phyloP scores from a whole-genome alignment of 495 filamentous ascomycete genomes.

The Tuber calosporum region DNA sequence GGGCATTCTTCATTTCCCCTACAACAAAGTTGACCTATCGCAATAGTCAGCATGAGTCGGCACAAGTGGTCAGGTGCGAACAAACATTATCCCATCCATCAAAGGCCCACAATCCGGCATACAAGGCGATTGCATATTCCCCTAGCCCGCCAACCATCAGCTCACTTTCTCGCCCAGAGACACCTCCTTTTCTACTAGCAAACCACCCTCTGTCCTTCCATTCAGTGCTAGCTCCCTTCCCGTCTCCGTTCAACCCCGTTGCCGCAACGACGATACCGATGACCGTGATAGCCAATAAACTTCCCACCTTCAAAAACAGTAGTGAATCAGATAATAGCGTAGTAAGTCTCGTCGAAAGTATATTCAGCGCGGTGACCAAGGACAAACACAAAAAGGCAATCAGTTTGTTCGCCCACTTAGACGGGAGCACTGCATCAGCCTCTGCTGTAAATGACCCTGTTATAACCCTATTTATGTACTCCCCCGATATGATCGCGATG shows the following conservation, averaged over 20 bases:
- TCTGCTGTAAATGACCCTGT: conserved; percentile 63
- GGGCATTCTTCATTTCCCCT: conserved; percentile 87
- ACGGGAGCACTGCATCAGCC: conserved; percentile 59
- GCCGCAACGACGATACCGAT: conserved; percentile 82
- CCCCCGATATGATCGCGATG: conserved; percentile 94
- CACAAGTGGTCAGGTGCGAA: conserved; percentile 23
- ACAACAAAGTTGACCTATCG: conserved; percentile 88
- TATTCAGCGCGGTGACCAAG: conserved; percentile 74
- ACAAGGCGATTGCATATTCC: conserved; percentile 61
- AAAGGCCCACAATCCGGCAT: conserved; percentile 95
- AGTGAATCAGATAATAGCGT: conserved; percentile 79
- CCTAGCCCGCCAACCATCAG: conserved; percentile 29
- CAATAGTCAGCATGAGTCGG: conserved; percentile 16
- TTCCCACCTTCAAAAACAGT: conserved; percentile 95
- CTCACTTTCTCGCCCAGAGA: conserved; percentile 9
- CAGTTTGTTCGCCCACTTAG: conserved; percentile 74
- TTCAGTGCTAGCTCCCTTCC: conserved; percentile 62
- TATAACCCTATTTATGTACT: conserved; percentile 77
- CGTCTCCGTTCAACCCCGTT: conserved; percentile 71
- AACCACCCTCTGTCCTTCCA: conserved; percentile 91
- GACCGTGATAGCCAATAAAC: conserved; percentile 76
- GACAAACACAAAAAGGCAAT: conserved; percentile 72
- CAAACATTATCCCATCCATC: conserved; percentile 98
- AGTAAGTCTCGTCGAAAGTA: conserved; percentile 78
- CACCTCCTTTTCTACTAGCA: conserved; percentile 48